A percentile compares a stretch with the other conserved stretches of the same genome.
These are phyloP conservation scores for Hansfordia pulvinata DNA, from an alignment of 2,329 filamentous ascomycete genomes.

Conservation along the genomic window DNA sequence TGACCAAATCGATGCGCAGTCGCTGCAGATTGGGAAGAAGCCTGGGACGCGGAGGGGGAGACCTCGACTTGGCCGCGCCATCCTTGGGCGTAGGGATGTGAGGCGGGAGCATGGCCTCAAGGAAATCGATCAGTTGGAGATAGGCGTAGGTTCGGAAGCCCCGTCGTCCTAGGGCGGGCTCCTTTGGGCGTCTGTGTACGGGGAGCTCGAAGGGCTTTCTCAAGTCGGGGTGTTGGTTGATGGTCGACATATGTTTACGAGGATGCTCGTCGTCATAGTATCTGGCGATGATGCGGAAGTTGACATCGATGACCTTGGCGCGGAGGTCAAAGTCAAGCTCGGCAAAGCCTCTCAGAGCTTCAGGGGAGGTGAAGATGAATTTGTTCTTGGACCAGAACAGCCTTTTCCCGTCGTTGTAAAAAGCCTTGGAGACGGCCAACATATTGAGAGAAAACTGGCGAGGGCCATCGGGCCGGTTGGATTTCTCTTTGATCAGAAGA, in stretches of 20 bases:
- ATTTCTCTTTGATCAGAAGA: constrained; percentile 26
- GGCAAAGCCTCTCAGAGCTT: constrained; percentile 32
- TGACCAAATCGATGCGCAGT: constrained; percentile 39
- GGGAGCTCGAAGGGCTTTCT: constrained; percentile 26
- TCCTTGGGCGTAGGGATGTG: constrained; percentile 26
- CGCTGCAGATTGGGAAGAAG: constrained; percentile 32
- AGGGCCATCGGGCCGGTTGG: no score
- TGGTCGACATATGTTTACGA: constrained; percentile 23
- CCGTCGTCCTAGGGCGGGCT: constrained; percentile 30
- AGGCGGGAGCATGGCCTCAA: constrained; percentile 35
- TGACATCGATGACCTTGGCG: constrained; percentile 28
- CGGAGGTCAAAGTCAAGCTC: constrained; percentile 29
- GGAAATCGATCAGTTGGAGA: constrained; percentile 38
- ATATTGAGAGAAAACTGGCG: constrained; percentile 39
- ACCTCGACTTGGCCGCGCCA: constrained; percentile 1
- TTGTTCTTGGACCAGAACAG: constrained; percentile 37
- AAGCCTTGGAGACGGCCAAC: constrained; percentile 34
- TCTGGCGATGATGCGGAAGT: constrained; percentile 36
- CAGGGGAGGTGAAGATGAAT: constrained; percentile 40
- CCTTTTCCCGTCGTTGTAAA: constrained; percentile 32
- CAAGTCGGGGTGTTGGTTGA: constrained; percentile 27
- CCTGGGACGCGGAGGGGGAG: constrained; percentile 17
- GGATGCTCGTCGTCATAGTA: constrained; percentile 42
- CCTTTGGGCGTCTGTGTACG: constrained; percentile 27
- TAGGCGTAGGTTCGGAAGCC: constrained; percentile 42